phyloP scores from a whole-genome alignment of 2,329 filamentous ascomycete genomes.

The Tolypocladium sp. region DNA sequence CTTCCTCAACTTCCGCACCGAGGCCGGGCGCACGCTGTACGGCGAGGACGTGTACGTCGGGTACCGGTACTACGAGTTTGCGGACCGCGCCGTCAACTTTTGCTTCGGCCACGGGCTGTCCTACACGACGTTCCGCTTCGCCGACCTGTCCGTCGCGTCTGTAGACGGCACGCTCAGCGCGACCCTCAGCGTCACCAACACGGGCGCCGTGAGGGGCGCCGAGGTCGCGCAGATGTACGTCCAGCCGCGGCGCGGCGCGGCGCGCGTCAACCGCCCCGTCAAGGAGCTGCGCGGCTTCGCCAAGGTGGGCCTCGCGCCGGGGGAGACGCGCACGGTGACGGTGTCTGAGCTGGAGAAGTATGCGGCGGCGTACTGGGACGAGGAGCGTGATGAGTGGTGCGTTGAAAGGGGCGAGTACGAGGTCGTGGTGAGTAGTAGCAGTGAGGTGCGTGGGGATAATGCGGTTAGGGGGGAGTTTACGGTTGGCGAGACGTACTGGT shows the following conservation, averaged over 20 bases:
- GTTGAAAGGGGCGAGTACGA: slow-evolving; percentile 57
- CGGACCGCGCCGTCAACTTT: slow-evolving; percentile 57
- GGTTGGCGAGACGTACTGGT: slow-evolving; percentile 55
- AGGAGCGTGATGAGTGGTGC: slow-evolving; percentile 55
- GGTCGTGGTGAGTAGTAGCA: slow-evolving; percentile 52
- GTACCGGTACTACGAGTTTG: slow-evolving; percentile 71
- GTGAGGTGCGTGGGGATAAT: slow-evolving; percentile 33
- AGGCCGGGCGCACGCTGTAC: slow-evolving; percentile 64
- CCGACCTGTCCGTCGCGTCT: slow-evolving; percentile 32
- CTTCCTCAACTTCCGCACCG: slow-evolving; percentile 64
- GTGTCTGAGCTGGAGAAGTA: slow-evolving; percentile 54
- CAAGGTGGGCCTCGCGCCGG: slow-evolving; percentile 54
- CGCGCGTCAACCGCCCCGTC: slow-evolving; percentile 43
- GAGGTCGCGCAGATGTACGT: slow-evolving; percentile 52
- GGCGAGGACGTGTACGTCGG: slow-evolving; percentile 75
- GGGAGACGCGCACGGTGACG: slow-evolving; percentile 47
- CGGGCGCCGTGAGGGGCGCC: slow-evolving; percentile 41
- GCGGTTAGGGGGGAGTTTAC: slow-evolving; percentile 43
- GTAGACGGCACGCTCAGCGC: slow-evolving; percentile 37
- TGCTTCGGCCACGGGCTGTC: slow-evolving; percentile 73
- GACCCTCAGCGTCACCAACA: slow-evolving; percentile 49
- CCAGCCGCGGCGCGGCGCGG: slow-evolving; percentile 38
- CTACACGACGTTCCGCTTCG: slow-evolving; percentile 60
- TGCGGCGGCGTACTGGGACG: slow-evolving; percentile 61
- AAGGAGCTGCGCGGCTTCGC: slow-evolving; percentile 59